Conservation (phyloP, 768 basidiomycete species). For the Leccinum uliginosum region DNA sequence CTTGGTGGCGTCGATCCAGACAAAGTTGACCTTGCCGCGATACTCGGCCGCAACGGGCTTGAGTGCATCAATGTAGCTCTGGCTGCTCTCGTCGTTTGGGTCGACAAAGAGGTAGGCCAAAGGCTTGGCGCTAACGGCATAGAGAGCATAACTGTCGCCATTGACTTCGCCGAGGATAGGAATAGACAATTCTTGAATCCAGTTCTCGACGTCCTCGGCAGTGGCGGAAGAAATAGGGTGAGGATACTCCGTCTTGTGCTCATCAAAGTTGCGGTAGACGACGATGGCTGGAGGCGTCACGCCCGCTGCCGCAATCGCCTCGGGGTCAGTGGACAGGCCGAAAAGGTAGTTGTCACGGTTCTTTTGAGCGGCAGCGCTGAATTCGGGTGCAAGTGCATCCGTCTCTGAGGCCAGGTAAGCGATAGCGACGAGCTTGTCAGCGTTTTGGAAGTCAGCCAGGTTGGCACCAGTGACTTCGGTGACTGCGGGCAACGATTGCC, state of each 20-base stretch:
- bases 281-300: slow-evolving; percentile 82
- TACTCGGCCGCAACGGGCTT: slow-evolving; percentile 74
- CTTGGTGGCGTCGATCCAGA: slow-evolving; percentile 95
- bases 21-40: slow-evolving; percentile 92
- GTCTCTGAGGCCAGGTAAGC: slow-evolving; percentile 77
- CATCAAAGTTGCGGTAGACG: slow-evolving; percentile 91
- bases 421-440: slow-evolving; percentile 88
- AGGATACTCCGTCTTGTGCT: slow-evolving; percentile 67
- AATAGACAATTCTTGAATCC: slow-evolving; percentile 79
- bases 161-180: slow-evolving; percentile 90
- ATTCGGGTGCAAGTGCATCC: slow-evolving; percentile 67
- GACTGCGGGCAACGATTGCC: slow-evolving; percentile 93
- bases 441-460: slow-evolving; percentile 77
- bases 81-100: slow-evolving; percentile 60
- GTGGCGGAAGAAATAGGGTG: slow-evolving; percentile 52
- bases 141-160: slow-evolving; percentile 87
- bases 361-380: slow-evolving; percentile 74
- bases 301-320: slow-evolving; percentile 62
- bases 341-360: slow-evolving; percentile 95
- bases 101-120: slow-evolving; percentile 95
- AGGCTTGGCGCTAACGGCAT: slow-evolving; percentile 79
- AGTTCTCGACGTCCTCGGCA: slow-evolving; percentile 61
- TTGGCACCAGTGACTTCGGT: slow-evolving; percentile 73
- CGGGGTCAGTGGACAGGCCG: slow-evolving; percentile 74
- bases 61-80: slow-evolving; percentile 61